These are phyloP conservation scores for Xerocomus amazonicus DNA, from an alignment of 1,284 basidiomycete genomes.

Conservation along the genomic window DNA sequence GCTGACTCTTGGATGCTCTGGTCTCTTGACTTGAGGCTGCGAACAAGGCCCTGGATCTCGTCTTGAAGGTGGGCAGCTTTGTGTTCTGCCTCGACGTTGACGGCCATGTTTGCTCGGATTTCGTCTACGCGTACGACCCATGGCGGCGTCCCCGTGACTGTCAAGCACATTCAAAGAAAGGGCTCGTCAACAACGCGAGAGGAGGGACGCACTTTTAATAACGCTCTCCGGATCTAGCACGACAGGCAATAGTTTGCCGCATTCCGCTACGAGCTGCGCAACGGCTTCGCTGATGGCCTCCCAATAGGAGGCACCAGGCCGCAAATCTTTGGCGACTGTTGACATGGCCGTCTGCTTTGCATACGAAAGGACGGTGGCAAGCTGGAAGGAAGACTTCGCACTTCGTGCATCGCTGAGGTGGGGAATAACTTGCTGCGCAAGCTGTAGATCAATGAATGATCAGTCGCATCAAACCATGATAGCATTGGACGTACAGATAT, in stretches of 20 bases:
- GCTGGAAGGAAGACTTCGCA: slow-evolving; percentile 73
- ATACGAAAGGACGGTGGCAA: slow-evolving; percentile 67
- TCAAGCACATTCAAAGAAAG: slow-evolving; percentile 2
- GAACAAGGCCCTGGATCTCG: slow-evolving; percentile 82
- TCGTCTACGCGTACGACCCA: slow-evolving; percentile 88
- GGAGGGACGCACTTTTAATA: slow-evolving; percentile 59
- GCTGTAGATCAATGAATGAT: slow-evolving; percentile 38
- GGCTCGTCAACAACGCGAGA: not conserved
- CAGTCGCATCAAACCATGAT: not conserved
- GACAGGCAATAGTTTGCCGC: slow-evolving; percentile 64
- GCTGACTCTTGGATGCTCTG: slow-evolving; percentile 84
- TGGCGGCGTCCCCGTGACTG: slow-evolving; percentile 77
- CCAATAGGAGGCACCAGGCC: slow-evolving; percentile 68
- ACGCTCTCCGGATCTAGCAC: slow-evolving; percentile 77
- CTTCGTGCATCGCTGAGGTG: slow-evolving; percentile 74
- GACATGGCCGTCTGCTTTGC: slow-evolving; percentile 70
- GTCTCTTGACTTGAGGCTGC: slow-evolving; percentile 82
- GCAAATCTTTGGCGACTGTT: slow-evolving; percentile 67
- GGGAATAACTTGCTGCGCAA: slow-evolving; percentile 82
- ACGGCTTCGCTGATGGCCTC: slow-evolving; percentile 72
- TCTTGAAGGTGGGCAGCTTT: slow-evolving; percentile 84
- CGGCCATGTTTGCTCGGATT: slow-evolving; percentile 77
- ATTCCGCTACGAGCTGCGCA: slow-evolving; percentile 66
- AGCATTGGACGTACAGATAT: slow-evolving; percentile 59
- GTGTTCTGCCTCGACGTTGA: slow-evolving; percentile 90